Conservation (phyloP, 2,329 filamentous ascomycete species). For the Fusarium buxicola region DNA sequence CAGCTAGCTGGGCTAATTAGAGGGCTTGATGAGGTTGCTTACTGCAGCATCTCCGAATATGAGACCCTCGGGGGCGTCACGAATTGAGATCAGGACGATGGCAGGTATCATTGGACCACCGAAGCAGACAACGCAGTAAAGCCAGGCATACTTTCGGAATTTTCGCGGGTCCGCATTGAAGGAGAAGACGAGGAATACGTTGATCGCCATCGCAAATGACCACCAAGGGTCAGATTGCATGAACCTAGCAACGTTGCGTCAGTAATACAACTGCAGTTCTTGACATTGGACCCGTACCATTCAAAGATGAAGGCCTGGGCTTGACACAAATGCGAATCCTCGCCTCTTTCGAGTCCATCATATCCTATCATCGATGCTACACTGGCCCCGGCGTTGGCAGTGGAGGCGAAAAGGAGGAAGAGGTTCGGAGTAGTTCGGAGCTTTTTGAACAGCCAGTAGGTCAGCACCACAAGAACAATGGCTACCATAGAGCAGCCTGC, state of each 20-base stretch:
- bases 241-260: constrained; percentile 64
- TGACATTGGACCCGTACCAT: constrained; percentile 59
- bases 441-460: constrained; percentile 62
- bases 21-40: constrained; percentile 35
- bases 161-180: constrained; percentile 67
- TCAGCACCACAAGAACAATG: constrained; percentile 61
- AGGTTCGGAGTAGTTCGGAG: constrained; percentile 68
- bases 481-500: constrained; percentile 65
- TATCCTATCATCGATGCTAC: constrained; percentile 78
- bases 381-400: constrained; percentile 64
- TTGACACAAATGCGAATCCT: constrained; percentile 69
- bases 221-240: constrained; percentile 81
- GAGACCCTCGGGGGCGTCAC: constrained; percentile 51
- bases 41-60: constrained; percentile 69
- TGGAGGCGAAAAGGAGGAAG: constrained; percentile 54
- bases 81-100: constrained; percentile 72
- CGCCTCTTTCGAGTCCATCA: constrained; percentile 68
- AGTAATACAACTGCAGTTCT: not conserved
- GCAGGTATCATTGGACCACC: constrained; percentile 76
- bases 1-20: constrained; percentile 2
- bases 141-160: constrained; percentile 76
- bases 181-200: constrained; percentile 78
- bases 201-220: constrained; percentile 85
- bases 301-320: constrained; percentile 71
- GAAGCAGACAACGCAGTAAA: constrained; percentile 77